Evolutionary conservation across 352 stramenopile genomes (phyloP), one percentile per base, ranked within the genome.

Genomic region (Pythium oligandrum): DNA sequence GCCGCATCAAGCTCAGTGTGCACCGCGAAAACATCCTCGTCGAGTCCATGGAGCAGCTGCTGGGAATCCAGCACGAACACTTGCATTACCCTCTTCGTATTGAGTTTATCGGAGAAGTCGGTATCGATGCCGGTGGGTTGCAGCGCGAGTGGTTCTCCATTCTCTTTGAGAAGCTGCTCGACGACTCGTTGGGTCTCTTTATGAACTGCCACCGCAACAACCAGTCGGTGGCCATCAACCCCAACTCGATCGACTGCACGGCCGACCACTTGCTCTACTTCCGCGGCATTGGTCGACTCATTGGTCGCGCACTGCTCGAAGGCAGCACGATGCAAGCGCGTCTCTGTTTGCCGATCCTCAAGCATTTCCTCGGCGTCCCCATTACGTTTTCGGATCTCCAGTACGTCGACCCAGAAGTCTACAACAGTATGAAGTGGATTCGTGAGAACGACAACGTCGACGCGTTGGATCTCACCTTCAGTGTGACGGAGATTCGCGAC

Each of bases 191-290:
- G 8, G 83, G 83, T 3, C 68, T 93, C 30, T 90, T 93, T 56
- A 85, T 90, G 70, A 76, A 74, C 54, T 88, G 72, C 48, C 72
- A 88, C 51, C 69, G 78, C 43, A 72, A 86, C 46, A 85, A 84
- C 26, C 71, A 88, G 40, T 75, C 76, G 0, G 76, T 90, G 42
- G 73, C 76, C 0, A 86, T 93, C 53, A 93, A 90, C 51, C 80
- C 80, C 4, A 81, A 84, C 44, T 90, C 80, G 8, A 73, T 81
- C 61, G 75, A 86, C 49, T 85, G 75, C 38, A 87, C 78, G 9
- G 68, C 74, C 30, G 76, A 88, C 56, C 80, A 90, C 42, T 63
- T 90, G 65, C 72, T 96, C 35, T 98, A 98, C 68, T 93, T 91
- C 49, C 76, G 78, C 31, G 80, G 78, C 34, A 83, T 87, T 48